Evolutionary conservation across 2,329 filamentous ascomycete genomes (phyloP).

Genomic region (Scedosporium minutisporum): DNA sequence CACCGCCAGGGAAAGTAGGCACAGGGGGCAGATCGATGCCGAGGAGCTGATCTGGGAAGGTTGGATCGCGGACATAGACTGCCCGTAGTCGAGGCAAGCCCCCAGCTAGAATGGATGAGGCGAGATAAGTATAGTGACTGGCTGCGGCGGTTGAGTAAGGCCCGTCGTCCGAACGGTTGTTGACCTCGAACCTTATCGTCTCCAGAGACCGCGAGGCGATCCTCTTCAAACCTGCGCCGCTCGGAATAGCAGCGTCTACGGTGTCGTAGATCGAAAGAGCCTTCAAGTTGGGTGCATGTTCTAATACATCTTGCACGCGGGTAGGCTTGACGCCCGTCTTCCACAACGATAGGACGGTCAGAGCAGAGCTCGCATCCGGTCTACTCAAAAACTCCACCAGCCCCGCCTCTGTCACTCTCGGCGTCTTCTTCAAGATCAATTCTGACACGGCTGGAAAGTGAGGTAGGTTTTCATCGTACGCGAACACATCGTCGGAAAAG

Average conservation of each 20-base stretch:
- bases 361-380: slow-evolving; percentile 45
- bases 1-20: slow-evolving; percentile 28
- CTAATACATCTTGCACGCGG: slow-evolving; percentile 51
- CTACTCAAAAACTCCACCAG: slow-evolving; percentile 58
- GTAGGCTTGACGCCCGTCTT: slow-evolving; percentile 60
- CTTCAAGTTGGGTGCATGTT: slow-evolving; percentile 45
- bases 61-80: slow-evolving; percentile 77
- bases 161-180: slow-evolving; percentile 44
- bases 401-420: slow-evolving; percentile 62
- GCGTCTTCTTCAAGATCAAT: slow-evolving; percentile 62
- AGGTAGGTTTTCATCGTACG: slow-evolving; percentile 53
- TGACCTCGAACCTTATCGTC: slow-evolving; percentile 77
- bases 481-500: slow-evolving; percentile 71
- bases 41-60: slow-evolving; percentile 72
- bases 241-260: slow-evolving; percentile 39
- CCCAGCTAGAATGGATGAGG: slow-evolving; percentile 68
- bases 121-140: slow-evolving; percentile 77
- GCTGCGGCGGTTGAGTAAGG: slow-evolving; percentile 45
- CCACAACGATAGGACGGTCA: slow-evolving; percentile 61
- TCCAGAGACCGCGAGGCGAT: slow-evolving; percentile 60
- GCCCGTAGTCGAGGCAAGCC: slow-evolving; percentile 63
- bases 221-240: slow-evolving; percentile 41
- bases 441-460: slow-evolving; percentile 66
- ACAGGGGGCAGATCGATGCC: slow-evolving; percentile 57
- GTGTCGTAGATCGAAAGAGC: slow-evolving; percentile 45